Percentiles rank a stretch among this genome's conserved stretches.
phyloP scores from a whole-genome alignment of 2,329 filamentous ascomycete species.

The Rutstroemia sp. region DNA sequence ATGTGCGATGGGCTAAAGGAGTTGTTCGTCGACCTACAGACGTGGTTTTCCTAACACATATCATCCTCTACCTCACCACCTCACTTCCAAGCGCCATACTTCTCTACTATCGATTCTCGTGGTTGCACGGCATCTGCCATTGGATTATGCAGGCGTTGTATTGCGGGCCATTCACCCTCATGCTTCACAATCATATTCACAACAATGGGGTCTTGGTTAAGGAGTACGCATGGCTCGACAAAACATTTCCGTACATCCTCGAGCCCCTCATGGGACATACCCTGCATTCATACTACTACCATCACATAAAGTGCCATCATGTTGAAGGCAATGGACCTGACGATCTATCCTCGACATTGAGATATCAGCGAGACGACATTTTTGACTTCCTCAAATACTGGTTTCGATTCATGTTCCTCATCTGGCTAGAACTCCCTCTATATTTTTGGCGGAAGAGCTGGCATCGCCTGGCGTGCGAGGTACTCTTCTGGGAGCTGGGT shows the following conservation, averaged over 20 bases:
- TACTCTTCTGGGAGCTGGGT: constrained; percentile 53
- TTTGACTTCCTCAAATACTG: constrained; percentile 65
- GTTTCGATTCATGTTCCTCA: constrained; percentile 63
- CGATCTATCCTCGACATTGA: constrained; percentile 68
- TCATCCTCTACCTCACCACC: constrained; percentile 63
- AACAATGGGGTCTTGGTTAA: constrained; percentile 60
- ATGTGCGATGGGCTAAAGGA: constrained; percentile 17
- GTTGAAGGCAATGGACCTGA: constrained; percentile 73
- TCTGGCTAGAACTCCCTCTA: constrained; percentile 67
- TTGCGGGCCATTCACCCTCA: constrained; percentile 66
- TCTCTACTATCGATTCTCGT: constrained; percentile 60
- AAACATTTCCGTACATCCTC: constrained; percentile 62
- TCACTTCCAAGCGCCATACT: constrained; percentile 61
- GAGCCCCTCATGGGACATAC: constrained; percentile 77
- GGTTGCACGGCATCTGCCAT: constrained; percentile 60
- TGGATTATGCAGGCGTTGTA: constrained; percentile 59
- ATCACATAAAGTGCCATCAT: constrained; percentile 82
- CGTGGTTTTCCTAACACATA: constrained; percentile 71
- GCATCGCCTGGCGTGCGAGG: constrained; percentile 43
- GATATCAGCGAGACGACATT: constrained; percentile 65
- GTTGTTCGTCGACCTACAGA: constrained; percentile 40
- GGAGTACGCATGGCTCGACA: constrained; percentile 49
- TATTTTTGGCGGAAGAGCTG: constrained; percentile 66
- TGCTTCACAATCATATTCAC: constrained; percentile 84
- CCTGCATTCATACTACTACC: constrained; percentile 80